A percentile compares a stretch with the other conserved stretches of the same genome.
These are phyloP conservation scores for Aspergillus fijiensis DNA, from an alignment of 2,329 filamentous ascomycete genomes.

Conservation along the genomic window DNA sequence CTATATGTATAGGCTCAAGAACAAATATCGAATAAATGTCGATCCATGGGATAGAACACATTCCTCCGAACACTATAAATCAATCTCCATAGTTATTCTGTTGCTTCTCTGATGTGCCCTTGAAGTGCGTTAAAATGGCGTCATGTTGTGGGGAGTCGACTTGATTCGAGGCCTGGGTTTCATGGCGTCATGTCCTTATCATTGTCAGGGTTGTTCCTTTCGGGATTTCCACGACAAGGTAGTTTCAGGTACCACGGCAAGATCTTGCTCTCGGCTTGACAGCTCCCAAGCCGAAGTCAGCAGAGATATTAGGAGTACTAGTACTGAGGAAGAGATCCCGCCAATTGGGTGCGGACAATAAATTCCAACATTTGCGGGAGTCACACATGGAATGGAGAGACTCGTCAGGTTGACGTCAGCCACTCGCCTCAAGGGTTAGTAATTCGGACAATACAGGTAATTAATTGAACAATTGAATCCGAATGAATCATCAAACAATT, in stretches of 20 bases:
- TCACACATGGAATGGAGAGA: background rate
- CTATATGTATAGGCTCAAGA: background rate
- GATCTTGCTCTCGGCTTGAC: background rate
- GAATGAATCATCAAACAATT: background rate
- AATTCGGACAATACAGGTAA: background rate
- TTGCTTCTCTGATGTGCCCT: background rate
- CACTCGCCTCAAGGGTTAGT: background rate
- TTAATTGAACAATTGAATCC: background rate
- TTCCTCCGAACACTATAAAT: background rate
- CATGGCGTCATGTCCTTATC: conserved; percentile 11
- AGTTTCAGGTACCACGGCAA: background rate
- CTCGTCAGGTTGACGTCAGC: conserved; percentile 21
- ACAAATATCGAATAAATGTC: background rate
- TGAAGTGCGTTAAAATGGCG: conserved; percentile 8
- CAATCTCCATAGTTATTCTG: background rate
- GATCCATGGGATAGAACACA: background rate
- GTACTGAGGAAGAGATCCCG: background rate
- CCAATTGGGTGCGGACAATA: background rate
- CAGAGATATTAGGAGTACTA: background rate
- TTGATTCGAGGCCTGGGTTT: background rate
- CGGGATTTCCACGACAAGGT: background rate
- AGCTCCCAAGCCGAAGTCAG: background rate
- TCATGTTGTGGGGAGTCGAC: conserved; percentile 10
- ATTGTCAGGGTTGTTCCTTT: background rate
- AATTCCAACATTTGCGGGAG: no score